These are phyloP conservation scores for Bruguiera gymnorhiza DNA, from an alignment of 345 rosid genomes.

Conservation along the genomic window DNA sequence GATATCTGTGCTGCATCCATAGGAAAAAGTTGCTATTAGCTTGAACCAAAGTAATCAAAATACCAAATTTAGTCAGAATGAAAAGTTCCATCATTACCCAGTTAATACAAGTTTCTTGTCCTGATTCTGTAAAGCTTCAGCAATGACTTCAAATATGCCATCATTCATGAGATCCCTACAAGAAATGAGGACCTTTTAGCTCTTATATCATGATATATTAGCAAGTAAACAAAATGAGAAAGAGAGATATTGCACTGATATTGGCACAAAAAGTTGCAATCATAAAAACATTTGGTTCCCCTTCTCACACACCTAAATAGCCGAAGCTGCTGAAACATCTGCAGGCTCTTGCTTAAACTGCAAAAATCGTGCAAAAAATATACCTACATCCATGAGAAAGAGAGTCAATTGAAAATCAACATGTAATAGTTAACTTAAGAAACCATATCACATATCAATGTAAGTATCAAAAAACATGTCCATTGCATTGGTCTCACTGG, in stretches of 20 bases:
- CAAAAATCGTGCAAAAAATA: conserved; percentile 84
- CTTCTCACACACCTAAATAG: conserved; percentile 56
- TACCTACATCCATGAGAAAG: conserved; percentile 46
- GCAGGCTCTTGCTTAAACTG: conserved; percentile 78
- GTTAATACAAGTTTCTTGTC: conserved; percentile 78
- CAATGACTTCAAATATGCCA: conserved; percentile 76
- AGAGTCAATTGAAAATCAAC: neutral
- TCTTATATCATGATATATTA: neutral
- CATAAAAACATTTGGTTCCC: conserved; percentile 11
- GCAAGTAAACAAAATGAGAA: neutral
- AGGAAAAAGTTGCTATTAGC: conserved; percentile 32
- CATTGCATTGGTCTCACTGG: no score
- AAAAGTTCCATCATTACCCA: conserved; percentile 54
- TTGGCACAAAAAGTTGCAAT: neutral
- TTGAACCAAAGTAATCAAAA: neutral
- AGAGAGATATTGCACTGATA: neutral
- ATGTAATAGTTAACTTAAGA: neutral
- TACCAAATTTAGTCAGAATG: conserved; percentile 2
- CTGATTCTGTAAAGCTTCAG: conserved; percentile 62
- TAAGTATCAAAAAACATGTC: no score
- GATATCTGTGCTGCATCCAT: conserved; percentile 92
- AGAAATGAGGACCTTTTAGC: conserved; percentile 8
- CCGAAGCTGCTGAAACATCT: conserved; percentile 86
- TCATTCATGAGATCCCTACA: conserved; percentile 72
- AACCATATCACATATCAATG: no score